Conservation (phyloP, 164 flowering plant genomes). For the Echeveria elegans region DNA sequence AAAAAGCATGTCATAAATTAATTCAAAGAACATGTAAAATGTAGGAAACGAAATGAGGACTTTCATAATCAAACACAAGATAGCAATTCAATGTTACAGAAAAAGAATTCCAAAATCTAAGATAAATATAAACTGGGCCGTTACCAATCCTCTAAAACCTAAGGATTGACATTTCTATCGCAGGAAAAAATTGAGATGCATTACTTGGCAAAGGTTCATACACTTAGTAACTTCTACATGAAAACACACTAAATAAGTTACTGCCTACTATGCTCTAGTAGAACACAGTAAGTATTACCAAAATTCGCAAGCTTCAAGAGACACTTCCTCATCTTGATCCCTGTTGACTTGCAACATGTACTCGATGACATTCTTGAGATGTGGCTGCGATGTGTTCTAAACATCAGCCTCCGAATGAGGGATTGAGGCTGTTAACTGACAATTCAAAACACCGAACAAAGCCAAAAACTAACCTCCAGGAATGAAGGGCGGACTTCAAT, state of each 20-base stretch:
- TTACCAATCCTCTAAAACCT: no score
- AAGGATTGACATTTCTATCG: no score
- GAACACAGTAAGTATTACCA: constrained; percentile 40
- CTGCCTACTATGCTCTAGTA: not conserved
- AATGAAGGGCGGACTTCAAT: constrained; percentile 79
- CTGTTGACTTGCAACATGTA: constrained; percentile 94
- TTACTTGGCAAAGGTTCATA: not conserved
- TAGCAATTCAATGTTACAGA: not conserved
- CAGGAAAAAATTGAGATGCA: not conserved
- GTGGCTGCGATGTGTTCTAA: constrained; percentile 54
- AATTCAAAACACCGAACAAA: not conserved
- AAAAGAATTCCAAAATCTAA: not conserved
- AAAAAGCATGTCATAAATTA: not conserved
- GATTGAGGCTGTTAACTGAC: not conserved
- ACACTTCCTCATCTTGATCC: constrained; percentile 85
- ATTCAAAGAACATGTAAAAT: not conserved
- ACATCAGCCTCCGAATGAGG: not conserved
- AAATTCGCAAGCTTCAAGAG: constrained; percentile 99
- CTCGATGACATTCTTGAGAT: constrained; percentile 73
- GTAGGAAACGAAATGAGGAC: not conserved
- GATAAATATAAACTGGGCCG: no score
- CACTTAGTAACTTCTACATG: not conserved
- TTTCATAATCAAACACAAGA: no score
- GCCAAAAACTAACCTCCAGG: constrained; percentile 56
- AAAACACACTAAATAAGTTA: not conserved